Base-by-base conservation (phyloP, 306 rosid species). In the Cercis canadensis region DNA sequence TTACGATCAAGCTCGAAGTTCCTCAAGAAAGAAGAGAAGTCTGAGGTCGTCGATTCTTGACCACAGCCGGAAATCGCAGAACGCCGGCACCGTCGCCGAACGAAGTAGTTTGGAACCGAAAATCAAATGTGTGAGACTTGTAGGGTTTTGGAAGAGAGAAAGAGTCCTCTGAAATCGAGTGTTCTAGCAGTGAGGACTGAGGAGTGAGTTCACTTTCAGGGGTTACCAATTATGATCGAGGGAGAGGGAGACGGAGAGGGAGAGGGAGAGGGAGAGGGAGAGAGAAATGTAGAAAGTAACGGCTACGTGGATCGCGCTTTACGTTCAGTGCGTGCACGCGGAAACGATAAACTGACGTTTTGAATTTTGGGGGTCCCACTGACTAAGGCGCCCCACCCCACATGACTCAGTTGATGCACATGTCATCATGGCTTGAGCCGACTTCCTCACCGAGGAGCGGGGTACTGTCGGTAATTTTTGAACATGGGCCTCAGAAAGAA, bases 291-390 rank as follows among this genome's bases (percentile, higher is more conserved):
- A 2, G 29, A 41, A 55, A 57, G 88, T 80, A 86, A 83, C 88
- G 90, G 86, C 77, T 83, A 86, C 80, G 75, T 75, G 57, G 33
- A 45, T 65, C 65, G 62, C 53, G 69, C 80, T 63, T 68, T 82
- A 70, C 62, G 70, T 62, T 73, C 74, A 43, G 56, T 46, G 76
- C 77, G 85, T 81, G 80, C 82, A 51, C 58, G 47, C 45, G 51
- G 77, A 79, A 79, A 69, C 81, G 19, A 65, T 63, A 55, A 80
- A 74, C 52, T 52, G 53, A 39, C 5, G 36, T 46, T 78, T 82
- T 65, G 59, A 82, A 78, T 45, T 78, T 15, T 5, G 21, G 69
- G 50, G 82, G 83, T 17, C 83, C 83, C 81, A 44, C 49, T 4
- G 14, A 14, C 54, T 14, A n/a, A 14, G 54, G 37, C 8, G 7